These are phyloP conservation scores for Myriangium duriaei DNA, from an alignment of 2,329 filamentous ascomycete species.

Conservation along the genomic window DNA sequence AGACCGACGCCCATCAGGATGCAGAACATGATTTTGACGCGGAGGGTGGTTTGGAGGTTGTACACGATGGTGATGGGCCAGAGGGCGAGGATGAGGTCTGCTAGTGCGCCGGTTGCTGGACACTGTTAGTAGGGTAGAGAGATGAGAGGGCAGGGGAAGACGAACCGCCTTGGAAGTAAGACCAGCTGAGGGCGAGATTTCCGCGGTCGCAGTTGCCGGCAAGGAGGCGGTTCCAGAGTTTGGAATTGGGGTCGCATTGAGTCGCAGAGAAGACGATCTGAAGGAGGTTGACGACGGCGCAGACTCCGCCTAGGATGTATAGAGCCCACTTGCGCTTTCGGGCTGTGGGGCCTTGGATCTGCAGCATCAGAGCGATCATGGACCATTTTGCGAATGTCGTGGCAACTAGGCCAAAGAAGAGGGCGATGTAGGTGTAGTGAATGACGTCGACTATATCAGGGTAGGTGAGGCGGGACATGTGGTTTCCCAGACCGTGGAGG, in stretches of 20 bases:
- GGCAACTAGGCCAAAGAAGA: conserved; percentile 6
- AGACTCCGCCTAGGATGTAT: conserved; percentile 9
- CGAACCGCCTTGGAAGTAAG: conserved; percentile 5
- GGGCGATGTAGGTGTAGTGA: conserved; percentile 3
- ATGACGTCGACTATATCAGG: conserved; percentile 2
- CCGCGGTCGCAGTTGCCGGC: not conserved
- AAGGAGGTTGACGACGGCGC: conserved; percentile 10
- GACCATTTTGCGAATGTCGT: conserved; percentile 6
- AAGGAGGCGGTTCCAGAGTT: conserved; percentile 3
- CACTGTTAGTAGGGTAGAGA: not conserved
- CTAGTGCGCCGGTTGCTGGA: conserved; percentile 3
- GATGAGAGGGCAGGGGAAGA: not conserved
- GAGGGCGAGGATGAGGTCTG: conserved; percentile 4
- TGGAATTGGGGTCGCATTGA: conserved; percentile 1
- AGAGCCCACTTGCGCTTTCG: conserved; percentile 9
- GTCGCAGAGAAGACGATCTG: conserved; percentile 6
- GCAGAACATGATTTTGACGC: conserved; percentile 5
- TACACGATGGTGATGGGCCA: conserved; percentile 7
- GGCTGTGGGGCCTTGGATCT: conserved; percentile 4
- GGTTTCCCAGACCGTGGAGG: conserved; percentile 5
- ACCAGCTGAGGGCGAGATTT: conserved; percentile 2
- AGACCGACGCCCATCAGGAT: conserved; percentile 4
- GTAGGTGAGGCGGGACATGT: conserved; percentile 3
- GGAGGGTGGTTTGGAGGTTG: conserved; percentile 3
- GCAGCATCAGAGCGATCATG: conserved; percentile 1